phyloP scores from a whole-genome alignment of 306 rosid genomes.

The Vachellia collinsii region DNA sequence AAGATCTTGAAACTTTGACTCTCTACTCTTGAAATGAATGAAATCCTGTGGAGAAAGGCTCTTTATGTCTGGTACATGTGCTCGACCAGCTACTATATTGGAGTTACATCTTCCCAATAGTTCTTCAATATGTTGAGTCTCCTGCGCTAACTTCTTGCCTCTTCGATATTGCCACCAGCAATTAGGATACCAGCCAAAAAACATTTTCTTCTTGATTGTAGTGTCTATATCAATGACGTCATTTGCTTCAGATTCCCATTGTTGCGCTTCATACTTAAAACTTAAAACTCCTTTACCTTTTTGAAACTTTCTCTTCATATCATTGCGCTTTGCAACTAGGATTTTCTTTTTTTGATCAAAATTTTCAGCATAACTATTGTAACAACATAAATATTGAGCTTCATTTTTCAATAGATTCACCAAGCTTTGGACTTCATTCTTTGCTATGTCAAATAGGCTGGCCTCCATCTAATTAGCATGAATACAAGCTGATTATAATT shows the following conservation, averaged over 20 bases:
- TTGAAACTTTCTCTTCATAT: too few species aligned
- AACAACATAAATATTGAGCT: too few species aligned
- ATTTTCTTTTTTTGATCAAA: too few species aligned
- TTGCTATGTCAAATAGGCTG: too few species aligned
- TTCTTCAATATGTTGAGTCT: background rate
- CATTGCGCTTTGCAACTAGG: too few species aligned
- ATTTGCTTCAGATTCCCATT: background rate
- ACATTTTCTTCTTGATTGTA: background rate
- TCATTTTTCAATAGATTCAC: too few species aligned
- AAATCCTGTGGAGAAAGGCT: background rate
- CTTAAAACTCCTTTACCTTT: background rate
- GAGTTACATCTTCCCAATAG: background rate
- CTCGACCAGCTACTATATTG: too few species aligned
- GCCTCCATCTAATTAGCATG: too few species aligned
- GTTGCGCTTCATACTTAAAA: background rate
- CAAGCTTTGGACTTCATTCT: too few species aligned
- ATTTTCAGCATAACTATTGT: too few species aligned
- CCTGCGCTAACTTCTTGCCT: background rate
- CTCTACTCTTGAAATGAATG: background rate
- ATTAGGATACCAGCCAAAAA: background rate
- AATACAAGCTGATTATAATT: too few species aligned
- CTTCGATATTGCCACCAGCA: background rate
- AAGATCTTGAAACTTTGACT: background rate
- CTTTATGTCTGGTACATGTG: background rate
- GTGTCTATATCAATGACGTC: background rate